phyloP scores from a whole-genome alignment of 306 rosid species.

The cucumber (Cucumis sativus) region Cucumber_9930_V3 NC_026656.2:19921001-19921500 shows the following conservation, averaged over 20 bases:
- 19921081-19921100: background rate
- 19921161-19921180: background rate
- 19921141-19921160: background rate
- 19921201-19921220: background rate
- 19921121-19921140: background rate
- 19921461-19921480: background rate
- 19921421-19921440: background rate
- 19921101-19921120: background rate
- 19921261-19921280: background rate
- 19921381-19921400: background rate
- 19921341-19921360: background rate
- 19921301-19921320: too few relatives aligned
- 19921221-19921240: too few relatives aligned
- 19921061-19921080: background rate
- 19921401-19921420: background rate
- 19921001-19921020: constrained; percentile 66
- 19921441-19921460: background rate
- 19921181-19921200: too few relatives aligned
- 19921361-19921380: background rate
- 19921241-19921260: too few relatives aligned
- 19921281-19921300: background rate
- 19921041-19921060: background rate
- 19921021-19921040: constrained; percentile 12
- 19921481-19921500: too few relatives aligned
- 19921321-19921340: background rate